A percentile compares a stretch with the other conserved stretches of the same genome.
These are phyloP conservation scores for Cyberlindnera nakhonratchasimensis DNA, from an alignment of 805 yeast species.

Conservation along the genomic window DNA sequence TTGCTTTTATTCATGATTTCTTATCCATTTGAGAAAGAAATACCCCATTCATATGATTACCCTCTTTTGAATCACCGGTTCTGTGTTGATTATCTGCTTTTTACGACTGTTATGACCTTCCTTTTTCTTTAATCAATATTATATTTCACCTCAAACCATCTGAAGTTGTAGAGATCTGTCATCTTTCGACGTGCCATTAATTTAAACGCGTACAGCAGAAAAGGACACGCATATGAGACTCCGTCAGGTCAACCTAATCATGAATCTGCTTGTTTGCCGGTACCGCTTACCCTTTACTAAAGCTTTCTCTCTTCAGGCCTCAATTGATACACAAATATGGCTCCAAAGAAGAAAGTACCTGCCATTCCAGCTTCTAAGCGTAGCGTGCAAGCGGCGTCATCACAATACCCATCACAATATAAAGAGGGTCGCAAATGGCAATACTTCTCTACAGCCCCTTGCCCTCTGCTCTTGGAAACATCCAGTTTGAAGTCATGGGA, in stretches of 20 bases:
- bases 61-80: too few relatives aligned
- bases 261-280: too few relatives aligned
- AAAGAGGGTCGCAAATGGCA: conserved; percentile 33
- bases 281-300: too few relatives aligned
- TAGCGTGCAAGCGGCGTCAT: background rate
- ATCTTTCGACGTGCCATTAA: background rate
- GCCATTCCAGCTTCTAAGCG: background rate
- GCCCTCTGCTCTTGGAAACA: conserved; percentile 18
- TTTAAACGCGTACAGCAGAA: background rate
- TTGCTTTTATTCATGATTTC: background rate
- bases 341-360: conserved; percentile 12
- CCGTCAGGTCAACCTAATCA: too few relatives aligned
- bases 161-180: background rate
- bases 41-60: too few relatives aligned
- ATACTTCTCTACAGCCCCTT: conserved; percentile 29
- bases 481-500: conserved; percentile 9
- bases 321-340: conserved; percentile 1
- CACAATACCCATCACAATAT: conserved; percentile 28
- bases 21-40: background rate
- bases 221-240: conserved; percentile 4
- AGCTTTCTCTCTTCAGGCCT: too few relatives aligned
- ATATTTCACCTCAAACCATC: too few relatives aligned
- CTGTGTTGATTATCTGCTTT: too few relatives aligned
- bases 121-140: too few relatives aligned
- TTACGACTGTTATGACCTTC: conserved; percentile 6